phyloP scores from a whole-genome alignment of 2,329 filamentous ascomycete species.

The Colletotrichum magnum region DNA sequence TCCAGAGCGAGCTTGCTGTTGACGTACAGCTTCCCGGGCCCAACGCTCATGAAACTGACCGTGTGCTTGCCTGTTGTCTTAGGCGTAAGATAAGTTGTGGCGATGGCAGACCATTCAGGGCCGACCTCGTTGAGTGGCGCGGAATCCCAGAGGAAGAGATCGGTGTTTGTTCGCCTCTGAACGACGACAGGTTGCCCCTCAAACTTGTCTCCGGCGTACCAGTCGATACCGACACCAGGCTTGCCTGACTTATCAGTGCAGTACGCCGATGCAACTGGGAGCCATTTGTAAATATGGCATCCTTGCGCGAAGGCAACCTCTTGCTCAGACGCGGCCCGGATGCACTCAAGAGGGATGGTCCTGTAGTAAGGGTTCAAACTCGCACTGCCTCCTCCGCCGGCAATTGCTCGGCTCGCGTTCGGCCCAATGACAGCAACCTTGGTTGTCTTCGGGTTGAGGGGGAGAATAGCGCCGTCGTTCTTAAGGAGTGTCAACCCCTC shows the following conservation, averaged over 20 bases:
- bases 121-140: conserved; percentile 72
- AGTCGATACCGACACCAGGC: conserved; percentile 74
- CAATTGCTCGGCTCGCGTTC: conserved; percentile 77
- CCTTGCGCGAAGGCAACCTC: conserved; percentile 73
- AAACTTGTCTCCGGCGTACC: conserved; percentile 75
- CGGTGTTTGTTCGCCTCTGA: conserved; percentile 73
- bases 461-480: conserved; percentile 72
- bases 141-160: conserved; percentile 80
- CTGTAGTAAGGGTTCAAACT: conserved; percentile 79
- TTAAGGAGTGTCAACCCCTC: conserved; percentile 76
- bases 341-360: conserved; percentile 75
- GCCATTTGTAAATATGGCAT: conserved; percentile 76
- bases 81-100: conserved; percentile 72
- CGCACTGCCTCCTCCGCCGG: conserved; percentile 77
- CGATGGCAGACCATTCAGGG: conserved; percentile 75
- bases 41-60: conserved; percentile 77
- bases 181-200: conserved; percentile 68
- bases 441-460: conserved; percentile 67
- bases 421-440: conserved; percentile 78
- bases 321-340: conserved; percentile 66
- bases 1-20: conserved; percentile 73
- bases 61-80: conserved; percentile 73
- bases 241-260: conserved; percentile 70
- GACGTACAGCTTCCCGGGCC: conserved; percentile 73
- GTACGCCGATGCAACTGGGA: conserved; percentile 72